A percentile compares a stretch with the other conserved stretches of the same genome.
phyloP scores from a whole-genome alignment of 2,329 filamentous ascomycete genomes.

The Rhinocladiella mackenziei region DNA sequence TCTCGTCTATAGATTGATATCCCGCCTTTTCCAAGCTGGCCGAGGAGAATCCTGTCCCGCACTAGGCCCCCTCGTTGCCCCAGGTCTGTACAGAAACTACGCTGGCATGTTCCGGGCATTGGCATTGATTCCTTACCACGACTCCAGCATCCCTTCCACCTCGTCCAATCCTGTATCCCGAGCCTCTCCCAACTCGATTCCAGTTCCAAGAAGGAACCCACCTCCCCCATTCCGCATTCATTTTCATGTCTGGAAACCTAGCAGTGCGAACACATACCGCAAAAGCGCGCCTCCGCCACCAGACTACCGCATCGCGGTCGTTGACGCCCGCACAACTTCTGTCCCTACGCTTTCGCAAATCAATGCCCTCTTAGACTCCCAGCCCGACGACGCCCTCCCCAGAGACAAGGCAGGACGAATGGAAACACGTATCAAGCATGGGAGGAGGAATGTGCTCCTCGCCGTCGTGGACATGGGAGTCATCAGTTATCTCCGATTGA shows the following conservation, averaged over 20 bases:
- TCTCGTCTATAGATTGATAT: conserved; percentile 55
- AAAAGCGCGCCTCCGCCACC: conserved; percentile 75
- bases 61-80: conserved; percentile 56
- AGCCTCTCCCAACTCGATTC: conserved; percentile 29
- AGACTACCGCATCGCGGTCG: conserved; percentile 79
- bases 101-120: conserved; percentile 71
- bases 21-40: conserved; percentile 39
- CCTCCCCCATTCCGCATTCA: conserved; percentile 63
- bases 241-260: conserved; percentile 78
- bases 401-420: conserved; percentile 46
- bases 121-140: conserved; percentile 67
- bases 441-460: conserved; percentile 75
- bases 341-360: conserved; percentile 73
- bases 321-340: conserved; percentile 66
- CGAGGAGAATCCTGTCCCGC: conserved; percentile 24
- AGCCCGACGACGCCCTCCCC: conserved; percentile 63
- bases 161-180: not conserved
- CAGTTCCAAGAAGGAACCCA: conserved; percentile 14
- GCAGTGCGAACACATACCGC: conserved; percentile 57
- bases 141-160: conserved; percentile 46
- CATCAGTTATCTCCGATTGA: conserved; percentile 78
- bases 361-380: conserved; percentile 65
- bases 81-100: conserved; percentile 64
- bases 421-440: conserved; percentile 78
- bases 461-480: conserved; percentile 88